Base-by-base conservation (phyloP, 225 moss, liverwort and hornwort genomes). In the Lunularia cruciata region DNA sequence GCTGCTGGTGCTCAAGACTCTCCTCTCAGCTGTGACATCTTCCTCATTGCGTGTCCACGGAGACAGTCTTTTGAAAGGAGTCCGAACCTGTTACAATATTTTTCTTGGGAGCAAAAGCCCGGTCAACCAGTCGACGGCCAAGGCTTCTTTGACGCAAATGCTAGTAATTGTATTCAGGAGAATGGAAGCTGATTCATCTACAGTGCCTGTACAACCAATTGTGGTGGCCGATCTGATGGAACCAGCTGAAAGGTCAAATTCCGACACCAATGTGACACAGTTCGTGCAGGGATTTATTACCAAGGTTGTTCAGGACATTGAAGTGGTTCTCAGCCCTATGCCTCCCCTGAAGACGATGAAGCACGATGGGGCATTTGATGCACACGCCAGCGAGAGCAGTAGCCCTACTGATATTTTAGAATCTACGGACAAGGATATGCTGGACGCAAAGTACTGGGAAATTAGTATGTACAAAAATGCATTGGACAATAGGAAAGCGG, bases 401-500 rank as follows among this genome's bases (percentile, higher is more conserved):
- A 89, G 75, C 82, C 85, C 98, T 12, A 83, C 86, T 62, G 93
- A 98, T 72, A 91, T 98, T 57, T 57, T 98, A 66, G 93, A 91
- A 36, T 88, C 98, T 37, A 93, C 89, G 16, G 98, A 98, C 53
- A 98, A 93, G 74, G 98, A 98, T 71, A 89, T 98, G 93, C 68
- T 98, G 77, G 98, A 98, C 79, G 98, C 98, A 34, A 98, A 91
- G 73, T 98, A 98, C 62, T 98, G 98, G 98, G 98, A 98, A 80
- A 89, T 98, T 63, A 98, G 88, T 82, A 91, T 98, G 98, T 93
- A 86, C 70, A 98, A 98, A 81, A 89, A 82, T 61, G 98, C 88
- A 31, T 79, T 98, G 73, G 98, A 98, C 56, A 89, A 71, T 53
- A 88, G 85, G 75, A 98, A 93, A 70, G 87, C 75, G 32, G 98